Base-by-base conservation (phyloP, 2,329 filamentous ascomycete genomes). In the Cryphonectria parasitica region DNA sequence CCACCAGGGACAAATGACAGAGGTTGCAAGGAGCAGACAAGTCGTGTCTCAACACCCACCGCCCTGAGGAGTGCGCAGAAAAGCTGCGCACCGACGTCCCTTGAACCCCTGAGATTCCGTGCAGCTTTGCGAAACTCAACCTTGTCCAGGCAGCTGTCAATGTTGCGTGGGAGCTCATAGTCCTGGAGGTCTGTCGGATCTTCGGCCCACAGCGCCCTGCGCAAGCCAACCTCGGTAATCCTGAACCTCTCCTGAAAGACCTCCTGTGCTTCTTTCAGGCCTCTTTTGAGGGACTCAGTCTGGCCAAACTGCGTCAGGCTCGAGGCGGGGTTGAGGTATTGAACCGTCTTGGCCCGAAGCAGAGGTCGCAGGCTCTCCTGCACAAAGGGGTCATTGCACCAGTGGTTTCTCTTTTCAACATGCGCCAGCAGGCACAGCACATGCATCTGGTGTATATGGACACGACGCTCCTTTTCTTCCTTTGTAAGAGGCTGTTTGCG, bases 1-100 rank as follows among this genome's bases (percentile, higher is more conserved):
- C 83, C 86, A 0, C 83, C 80, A 6, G 85, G 86, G 2, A 85
- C 83, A 74, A 95, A 95, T 0, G 92, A 86, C 0, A 99, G 84
- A 1, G 91, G 89, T 75, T 99, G 96, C 3, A 99, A 82, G 5
- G 96, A 99, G 79, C 94, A 98, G 0, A 98, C 92, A 5, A 99
- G 85, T 17, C 96, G 88, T 6, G 93, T 86, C 73, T 94, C 89
- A 8, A 98, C 89, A 2, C 93, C 94, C n/a, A 87, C 89, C n/a
- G 90, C 88, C 25, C 96, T 90, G 4, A 99, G 85, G 43, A 98
- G 81, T 2, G 95, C 92, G 79, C 96, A 98, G 76, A 97, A 97
- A 0, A 99, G 80, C 78, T 98, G 95, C 1, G 94, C 92, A 0
- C 95, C 96, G 13, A 97, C 86, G 79, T 99, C 96, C 74, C 95